These are phyloP conservation scores for Fistulinella prunicolor DNA, from an alignment of 768 basidiomycete species.

Conservation along the genomic window DNA sequence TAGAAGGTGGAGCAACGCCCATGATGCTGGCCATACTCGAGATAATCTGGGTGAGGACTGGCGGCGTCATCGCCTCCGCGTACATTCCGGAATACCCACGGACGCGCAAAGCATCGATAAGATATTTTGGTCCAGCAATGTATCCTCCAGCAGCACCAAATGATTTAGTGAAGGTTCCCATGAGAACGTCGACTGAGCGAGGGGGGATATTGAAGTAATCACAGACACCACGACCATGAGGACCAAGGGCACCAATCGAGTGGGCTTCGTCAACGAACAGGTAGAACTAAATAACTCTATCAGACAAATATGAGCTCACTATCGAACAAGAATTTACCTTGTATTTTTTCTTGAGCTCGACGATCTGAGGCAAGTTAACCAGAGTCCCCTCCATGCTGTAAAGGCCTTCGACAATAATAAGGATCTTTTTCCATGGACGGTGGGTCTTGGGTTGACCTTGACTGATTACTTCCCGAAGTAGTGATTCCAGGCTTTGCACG, in stretches of 20 bases:
- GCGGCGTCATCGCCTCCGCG: conserved; percentile 87
- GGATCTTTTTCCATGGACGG: conserved; percentile 98
- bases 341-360: conserved; percentile 91
- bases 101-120: conserved; percentile 81
- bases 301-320: background rate
- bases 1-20: conserved; percentile 58
- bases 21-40: conserved; percentile 96
- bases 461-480: conserved; percentile 88
- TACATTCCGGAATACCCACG: conserved; percentile 81
- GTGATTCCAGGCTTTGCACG: conserved; percentile 73
- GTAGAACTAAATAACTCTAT: conserved; percentile 66
- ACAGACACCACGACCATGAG: conserved; percentile 89
- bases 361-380: conserved; percentile 74
- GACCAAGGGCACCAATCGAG: conserved; percentile 93
- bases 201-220: conserved; percentile 92
- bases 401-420: conserved; percentile 91
- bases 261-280: conserved; percentile 97
- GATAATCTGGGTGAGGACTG: conserved; percentile 87
- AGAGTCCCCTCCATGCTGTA: conserved; percentile 99
- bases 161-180: conserved; percentile 98
- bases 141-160: conserved; percentile 96
- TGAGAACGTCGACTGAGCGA: conserved; percentile 81
- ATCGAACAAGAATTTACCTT: conserved; percentile 56
- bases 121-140: conserved; percentile 76
- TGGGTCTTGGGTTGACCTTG: conserved; percentile 98